Conservation (phyloP, 2,329 filamentous ascomycete species). For the Xylariaceae sp. region DNA sequence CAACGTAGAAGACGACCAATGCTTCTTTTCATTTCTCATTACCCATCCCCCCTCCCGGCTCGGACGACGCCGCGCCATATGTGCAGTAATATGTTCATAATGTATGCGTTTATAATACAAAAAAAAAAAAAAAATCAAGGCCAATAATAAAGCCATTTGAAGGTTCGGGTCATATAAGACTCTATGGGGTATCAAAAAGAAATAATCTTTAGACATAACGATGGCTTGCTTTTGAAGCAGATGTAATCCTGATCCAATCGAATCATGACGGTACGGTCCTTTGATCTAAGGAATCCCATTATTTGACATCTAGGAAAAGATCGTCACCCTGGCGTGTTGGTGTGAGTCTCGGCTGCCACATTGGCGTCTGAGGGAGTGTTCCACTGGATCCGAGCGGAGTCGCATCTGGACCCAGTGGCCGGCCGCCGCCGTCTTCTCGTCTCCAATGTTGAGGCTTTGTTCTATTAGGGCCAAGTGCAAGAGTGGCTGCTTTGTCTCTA, state of each 20-base stretch:
- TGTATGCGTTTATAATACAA: constrained; percentile 11
- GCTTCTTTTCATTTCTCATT: background rate
- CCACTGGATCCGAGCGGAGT: constrained; percentile 20
- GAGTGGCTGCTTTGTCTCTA: constrained; percentile 44
- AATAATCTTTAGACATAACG: background rate
- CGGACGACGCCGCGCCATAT: constrained; percentile 10
- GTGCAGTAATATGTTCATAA: constrained; percentile 4
- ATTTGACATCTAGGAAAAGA: constrained; percentile 56
- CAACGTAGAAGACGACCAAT: too few species aligned
- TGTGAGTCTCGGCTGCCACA: constrained; percentile 62
- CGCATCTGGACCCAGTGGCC: constrained; percentile 24
- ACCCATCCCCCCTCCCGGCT: background rate
- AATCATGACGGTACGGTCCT: background rate
- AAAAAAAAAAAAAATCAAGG: background rate
- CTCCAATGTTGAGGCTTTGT: constrained; percentile 29
- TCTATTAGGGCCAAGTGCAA: constrained; percentile 36
- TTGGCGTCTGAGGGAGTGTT: constrained; percentile 45
- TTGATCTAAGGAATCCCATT: constrained; percentile 5
- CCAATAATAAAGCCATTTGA: background rate
- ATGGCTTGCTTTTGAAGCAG: background rate
- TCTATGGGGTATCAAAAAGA: background rate
- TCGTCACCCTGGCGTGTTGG: constrained; percentile 64
- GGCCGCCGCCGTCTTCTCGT: constrained; percentile 17
- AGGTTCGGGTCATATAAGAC: background rate
- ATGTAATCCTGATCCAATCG: background rate